phyloP scores from a whole-genome alignment of 768 basidiomycete genomes.

The Tricholoma terreum region DNA sequence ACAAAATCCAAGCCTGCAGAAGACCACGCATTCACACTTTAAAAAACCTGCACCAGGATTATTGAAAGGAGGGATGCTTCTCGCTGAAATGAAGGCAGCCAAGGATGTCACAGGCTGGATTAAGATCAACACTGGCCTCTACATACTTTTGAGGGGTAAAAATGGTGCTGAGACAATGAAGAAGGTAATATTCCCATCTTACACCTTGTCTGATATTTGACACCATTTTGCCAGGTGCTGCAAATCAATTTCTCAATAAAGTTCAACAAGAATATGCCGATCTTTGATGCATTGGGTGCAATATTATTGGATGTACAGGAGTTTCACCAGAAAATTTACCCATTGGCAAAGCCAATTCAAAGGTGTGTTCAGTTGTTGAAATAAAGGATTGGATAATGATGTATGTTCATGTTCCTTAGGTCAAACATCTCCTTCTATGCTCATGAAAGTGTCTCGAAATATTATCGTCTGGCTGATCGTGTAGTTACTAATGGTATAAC shows the following conservation, averaged over 20 bases:
- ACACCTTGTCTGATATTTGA: too few relatives aligned
- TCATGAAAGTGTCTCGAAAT: neutral
- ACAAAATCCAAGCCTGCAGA: slow-evolving; percentile 1
- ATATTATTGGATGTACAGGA: neutral
- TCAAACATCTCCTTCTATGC: neutral
- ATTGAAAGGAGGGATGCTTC: neutral
- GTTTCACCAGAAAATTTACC: neutral
- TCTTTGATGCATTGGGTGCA: neutral
- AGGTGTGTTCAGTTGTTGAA: neutral
- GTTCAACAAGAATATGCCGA: neutral
- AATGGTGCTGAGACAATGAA: neutral
- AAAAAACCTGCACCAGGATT: slow-evolving; percentile 11
- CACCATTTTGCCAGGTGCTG: too few relatives aligned
- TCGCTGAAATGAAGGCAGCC: neutral
- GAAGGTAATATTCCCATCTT: neutral
- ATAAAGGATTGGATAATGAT: neutral
- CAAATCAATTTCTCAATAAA: neutral
- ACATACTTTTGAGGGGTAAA: neutral
- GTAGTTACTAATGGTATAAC: neutral
- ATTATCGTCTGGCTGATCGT: neutral
- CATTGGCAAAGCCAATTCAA: neutral
- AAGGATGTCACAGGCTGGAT: neutral
- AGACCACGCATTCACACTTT: slow-evolving; percentile 12
- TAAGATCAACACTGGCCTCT: neutral
- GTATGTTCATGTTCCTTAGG: neutral